Evolutionary conservation across 371 early-diverging fungal species (phyloP).

Genomic region (Actinomucor elegans): DNA sequence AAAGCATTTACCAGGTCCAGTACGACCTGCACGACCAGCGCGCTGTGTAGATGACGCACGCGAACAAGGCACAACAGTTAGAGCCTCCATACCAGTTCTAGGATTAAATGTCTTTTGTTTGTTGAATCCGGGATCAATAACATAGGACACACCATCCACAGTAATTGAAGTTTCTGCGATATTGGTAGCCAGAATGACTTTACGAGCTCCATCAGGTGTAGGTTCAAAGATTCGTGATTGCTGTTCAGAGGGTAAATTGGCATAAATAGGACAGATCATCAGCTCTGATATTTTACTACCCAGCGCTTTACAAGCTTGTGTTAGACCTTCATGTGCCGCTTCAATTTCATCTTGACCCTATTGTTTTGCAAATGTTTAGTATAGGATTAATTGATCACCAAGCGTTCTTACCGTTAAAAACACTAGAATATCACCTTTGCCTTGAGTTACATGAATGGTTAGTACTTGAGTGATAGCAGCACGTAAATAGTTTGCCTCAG

Average conservation of each 20-base stretch:
- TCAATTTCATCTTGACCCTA: slow-evolving; percentile 99
- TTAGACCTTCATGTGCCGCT: slow-evolving; percentile 80
- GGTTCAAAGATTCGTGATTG: slow-evolving; percentile 97
- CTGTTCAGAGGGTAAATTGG: slow-evolving; percentile 90
- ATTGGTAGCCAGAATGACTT: slow-evolving; percentile 99
- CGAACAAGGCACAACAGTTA: slow-evolving; percentile 93
- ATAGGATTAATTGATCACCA: neutral
- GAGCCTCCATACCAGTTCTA: slow-evolving; percentile 93
- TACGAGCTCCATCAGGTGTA: slow-evolving; percentile 91
- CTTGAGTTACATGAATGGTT: slow-evolving; percentile 93
- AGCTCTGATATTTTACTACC: slow-evolving; percentile 92
- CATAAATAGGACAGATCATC: slow-evolving; percentile 94
- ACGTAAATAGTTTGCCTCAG: slow-evolving; percentile 96
- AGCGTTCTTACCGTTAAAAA: slow-evolving; percentile 82
- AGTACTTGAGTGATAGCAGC: slow-evolving; percentile 95
- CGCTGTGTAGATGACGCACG: slow-evolving; percentile 98
- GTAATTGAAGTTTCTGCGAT: slow-evolving; percentile 99
- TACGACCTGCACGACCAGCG: slow-evolving; percentile 97
- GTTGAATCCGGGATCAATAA: slow-evolving; percentile 92
- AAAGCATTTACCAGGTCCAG: slow-evolving; percentile 97
- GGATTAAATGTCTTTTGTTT: slow-evolving; percentile 97
- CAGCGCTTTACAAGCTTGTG: slow-evolving; percentile 76
- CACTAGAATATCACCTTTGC: slow-evolving; percentile 93
- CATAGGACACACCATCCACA: slow-evolving; percentile 88
- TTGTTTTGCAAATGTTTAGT: neutral